Evolutionary conservation across 2,329 filamentous ascomycete species (phyloP), one percentile per base, ranked within the genome.

Genomic region (Xylaria sp.): DNA sequence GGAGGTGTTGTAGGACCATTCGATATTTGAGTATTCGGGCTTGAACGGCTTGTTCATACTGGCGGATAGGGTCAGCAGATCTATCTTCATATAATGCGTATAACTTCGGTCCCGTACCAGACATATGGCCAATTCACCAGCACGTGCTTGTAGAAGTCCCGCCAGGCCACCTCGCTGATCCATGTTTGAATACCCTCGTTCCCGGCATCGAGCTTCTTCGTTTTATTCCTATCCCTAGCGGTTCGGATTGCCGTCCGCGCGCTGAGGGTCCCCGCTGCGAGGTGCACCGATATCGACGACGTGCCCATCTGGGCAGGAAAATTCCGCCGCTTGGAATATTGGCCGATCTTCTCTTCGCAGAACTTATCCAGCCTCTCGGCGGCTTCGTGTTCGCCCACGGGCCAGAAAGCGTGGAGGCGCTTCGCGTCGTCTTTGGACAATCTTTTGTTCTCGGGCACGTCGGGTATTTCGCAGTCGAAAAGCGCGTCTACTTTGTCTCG

Each of bases 141-240:
- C 3, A 97, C 92, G 77, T 96, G 92, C 75, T 90, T 93, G 81
- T 97, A 97, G 75, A 97, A 97, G 75, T 97, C 93, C 15, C 93
- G 84, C 93, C 93, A 96, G 0, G 92, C 93, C 3, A 97, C 85
- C 78, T 97, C 93, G 61, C 90, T 90, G 70, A 96, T 93, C 93
- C 93, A 97, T 0, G 84, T 83, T 59, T 86, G 83, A 65, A 92
- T 90, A 0, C 92, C 92, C 18, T 87, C 80, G 23, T 86, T 85
- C 0, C 91, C 91, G 0, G 83, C 87, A 67, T 93, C 87, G 1
- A 97, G 84, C 65, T 88, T 87, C 76, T 86, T 88, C 0, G 86
- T 86, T 66, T 74, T 77, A 60, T 78, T 78, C 9, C 72, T 71
- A 28, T 77, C 75, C 32, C 4, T 90, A 85, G 67, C 90, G 86